Evolutionary conservation across 1,139 yeast genomes (phyloP), one percentile per base, ranked within the genome.

Genomic region (Geotrichum candidum): DNA sequence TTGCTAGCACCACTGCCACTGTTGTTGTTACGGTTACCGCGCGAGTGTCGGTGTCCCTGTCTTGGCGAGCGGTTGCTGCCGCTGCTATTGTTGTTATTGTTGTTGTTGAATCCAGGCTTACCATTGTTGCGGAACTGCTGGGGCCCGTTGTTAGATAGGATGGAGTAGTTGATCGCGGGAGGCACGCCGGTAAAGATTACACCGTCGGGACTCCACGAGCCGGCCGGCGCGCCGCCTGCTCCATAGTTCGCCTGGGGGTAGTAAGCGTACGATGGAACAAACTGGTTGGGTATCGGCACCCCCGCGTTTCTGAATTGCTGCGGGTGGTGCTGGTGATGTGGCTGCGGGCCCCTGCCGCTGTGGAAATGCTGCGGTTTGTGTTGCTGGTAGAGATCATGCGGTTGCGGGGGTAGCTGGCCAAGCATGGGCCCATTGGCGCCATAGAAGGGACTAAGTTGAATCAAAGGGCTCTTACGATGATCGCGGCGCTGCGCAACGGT

Each of bases 401-500:
- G 23, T 41, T 41, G 48, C 48, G 48, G 48, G 22, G 48, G 18
- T 7, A 41, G 48, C 10, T 59, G 23, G 53, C 55, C 50, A 35
- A 56, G 45, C 51, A 60, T 6, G 62, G 62, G 45, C 56, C 59
- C 38, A 53, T n/a, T n/a, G 62, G 59, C 46, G 56, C 18, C 51
- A 46, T 10, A 15, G 35, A 29, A n/a, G 48, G 23, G 18, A 54
- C 48, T 41, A 23, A 41, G 23, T 18, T 41, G 48, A 18, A 41
- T 41, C 22, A 41, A 7, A 15, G 48, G 48, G 48, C 48, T 18
- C 51, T 73, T 89, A 85, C 95, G 86, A 65, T 86, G 91, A 72
- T 89, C 96, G 78, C 87, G 88, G 77, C 27, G 23, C 82, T 90
- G 96, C 70, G 97, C 97, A 74, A 90, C 84, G 66, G 96, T 96